Base-by-base conservation (phyloP, 495 filamentous ascomycete species). In the Mytilinidion resinicola region DNA sequence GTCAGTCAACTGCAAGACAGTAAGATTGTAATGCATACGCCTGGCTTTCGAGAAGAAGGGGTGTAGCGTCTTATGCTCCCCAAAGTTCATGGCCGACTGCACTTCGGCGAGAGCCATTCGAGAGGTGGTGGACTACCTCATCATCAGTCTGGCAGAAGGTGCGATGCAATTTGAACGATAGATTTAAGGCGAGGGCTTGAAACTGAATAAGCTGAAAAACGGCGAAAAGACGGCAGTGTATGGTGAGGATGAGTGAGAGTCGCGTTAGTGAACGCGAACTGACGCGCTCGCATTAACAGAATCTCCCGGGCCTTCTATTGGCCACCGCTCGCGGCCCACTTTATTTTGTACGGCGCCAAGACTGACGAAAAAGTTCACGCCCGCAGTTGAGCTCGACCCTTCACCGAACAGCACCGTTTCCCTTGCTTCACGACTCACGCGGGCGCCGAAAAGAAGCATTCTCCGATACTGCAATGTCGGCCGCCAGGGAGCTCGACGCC, bases 21-120 rank as follows among this genome's bases (percentile, higher is more conserved):
- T n/a, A 25, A 14, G 11, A 4, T 10, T 37, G 14, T n/a, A 7
- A 14, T 1, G n/a, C 56, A 41, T 62, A 68, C 68, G 56, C 4
- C 17, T 17, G 10, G 60, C 46, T 41, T 68, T 67, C 0, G 53
- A 50, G 55, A 74, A 74, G 64, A 74, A 74, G 25, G 69, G 70
- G 57, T 74, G 71, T 33, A 74, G 10, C 20, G 25, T 50, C 51
- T 55, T 65, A 51, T 57, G 61, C 21, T 60, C 63, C 42, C 66
- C 71, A 17, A 61, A 55, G 55, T 64, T 61, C 70, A 72, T 74
- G 10, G 64, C 67, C 21, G 63, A 46, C 14, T 59, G 60, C 19
- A 71, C 57, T 49, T 53, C 60, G 25, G 61, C 60, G 25, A 63
- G 48, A 38, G 71, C 71, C 71, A 74, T 74, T 53, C 38, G 57